Evolutionary conservation across 2,329 filamentous ascomycete species (phyloP).

Genomic region (Mycosphaerella sp.): DNA sequence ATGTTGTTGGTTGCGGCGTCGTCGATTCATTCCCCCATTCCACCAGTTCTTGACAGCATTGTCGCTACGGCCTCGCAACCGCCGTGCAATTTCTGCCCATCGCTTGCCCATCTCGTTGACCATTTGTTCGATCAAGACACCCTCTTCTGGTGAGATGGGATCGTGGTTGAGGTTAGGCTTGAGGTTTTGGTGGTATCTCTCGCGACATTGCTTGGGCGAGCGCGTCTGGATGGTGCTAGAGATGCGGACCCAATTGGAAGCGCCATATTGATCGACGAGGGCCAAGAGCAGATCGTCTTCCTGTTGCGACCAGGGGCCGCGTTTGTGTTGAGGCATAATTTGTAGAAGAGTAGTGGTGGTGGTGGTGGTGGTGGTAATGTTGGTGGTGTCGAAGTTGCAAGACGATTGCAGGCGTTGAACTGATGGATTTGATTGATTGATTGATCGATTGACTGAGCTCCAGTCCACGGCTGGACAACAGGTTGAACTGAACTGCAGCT

Average conservation of each 20-base stretch:
- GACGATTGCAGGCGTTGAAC: neutral
- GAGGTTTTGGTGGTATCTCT: constrained; percentile 89
- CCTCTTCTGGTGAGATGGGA: constrained; percentile 71
- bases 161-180: constrained; percentile 74
- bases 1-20: constrained; percentile 42
- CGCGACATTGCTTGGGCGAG: constrained; percentile 89
- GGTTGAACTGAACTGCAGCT: neutral
- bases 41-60: constrained; percentile 98
- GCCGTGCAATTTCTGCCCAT: constrained; percentile 87
- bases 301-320: constrained; percentile 75
- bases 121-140: constrained; percentile 65
- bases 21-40: constrained; percentile 87
- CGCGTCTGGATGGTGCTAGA: constrained; percentile 67
- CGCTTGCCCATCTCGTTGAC: constrained; percentile 74
- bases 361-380: neutral
- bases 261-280: constrained; percentile 64
- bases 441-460: constrained; percentile 18
- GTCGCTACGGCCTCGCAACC: constrained; percentile 77
- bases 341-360: neutral
- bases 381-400: constrained; percentile 7
- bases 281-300: constrained; percentile 67
- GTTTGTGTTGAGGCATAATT: constrained; percentile 51
- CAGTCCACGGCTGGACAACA: neutral
- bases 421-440: neutral
- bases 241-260: constrained; percentile 87